Conservation (phyloP, 192 early-diverging fungal species). For the Coemansia sp. region DNA sequence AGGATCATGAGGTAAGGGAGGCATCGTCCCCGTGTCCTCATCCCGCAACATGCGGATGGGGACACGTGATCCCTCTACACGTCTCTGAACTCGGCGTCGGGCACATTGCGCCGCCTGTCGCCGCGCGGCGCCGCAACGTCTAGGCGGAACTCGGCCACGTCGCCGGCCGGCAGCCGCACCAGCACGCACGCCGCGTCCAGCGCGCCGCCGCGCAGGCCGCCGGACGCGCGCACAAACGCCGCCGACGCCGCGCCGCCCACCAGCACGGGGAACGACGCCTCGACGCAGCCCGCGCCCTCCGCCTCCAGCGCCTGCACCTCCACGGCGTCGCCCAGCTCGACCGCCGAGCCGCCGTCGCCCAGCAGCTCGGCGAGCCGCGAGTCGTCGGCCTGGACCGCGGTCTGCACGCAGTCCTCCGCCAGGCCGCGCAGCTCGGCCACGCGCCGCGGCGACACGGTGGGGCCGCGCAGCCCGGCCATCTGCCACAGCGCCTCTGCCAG, state of each 20-base stretch:
- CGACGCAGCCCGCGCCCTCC: neutral
- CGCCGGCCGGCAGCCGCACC: conserved; percentile 6
- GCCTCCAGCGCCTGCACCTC: conserved; percentile 6
- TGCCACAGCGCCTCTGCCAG: neutral
- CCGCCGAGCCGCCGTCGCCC: neutral
- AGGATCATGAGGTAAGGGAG: too few relatives aligned
- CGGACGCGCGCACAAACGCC: conserved; percentile 17
- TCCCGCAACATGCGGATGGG: too few relatives aligned
- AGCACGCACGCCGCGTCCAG: conserved; percentile 1
- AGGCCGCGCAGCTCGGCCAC: neutral
- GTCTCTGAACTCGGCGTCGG: conserved; percentile 44
- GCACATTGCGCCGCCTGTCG: neutral
- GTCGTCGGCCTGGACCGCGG: neutral
- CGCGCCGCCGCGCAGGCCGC: neutral
- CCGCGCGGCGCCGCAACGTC: neutral
- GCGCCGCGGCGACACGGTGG: neutral
- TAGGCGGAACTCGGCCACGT: conserved; percentile 7
- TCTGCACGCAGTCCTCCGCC: neutral
- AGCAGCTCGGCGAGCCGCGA: neutral
- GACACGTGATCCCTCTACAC: too few relatives aligned
- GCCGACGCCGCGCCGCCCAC: conserved; percentile 10
- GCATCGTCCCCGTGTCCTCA: neutral
- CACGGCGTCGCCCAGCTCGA: conserved; percentile 26
- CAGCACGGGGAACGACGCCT: conserved; percentile 33
- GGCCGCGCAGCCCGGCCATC: neutral